Base-by-base conservation (phyloP, 2,329 filamentous ascomycete genomes). In the Clonostachys sp. region DNA sequence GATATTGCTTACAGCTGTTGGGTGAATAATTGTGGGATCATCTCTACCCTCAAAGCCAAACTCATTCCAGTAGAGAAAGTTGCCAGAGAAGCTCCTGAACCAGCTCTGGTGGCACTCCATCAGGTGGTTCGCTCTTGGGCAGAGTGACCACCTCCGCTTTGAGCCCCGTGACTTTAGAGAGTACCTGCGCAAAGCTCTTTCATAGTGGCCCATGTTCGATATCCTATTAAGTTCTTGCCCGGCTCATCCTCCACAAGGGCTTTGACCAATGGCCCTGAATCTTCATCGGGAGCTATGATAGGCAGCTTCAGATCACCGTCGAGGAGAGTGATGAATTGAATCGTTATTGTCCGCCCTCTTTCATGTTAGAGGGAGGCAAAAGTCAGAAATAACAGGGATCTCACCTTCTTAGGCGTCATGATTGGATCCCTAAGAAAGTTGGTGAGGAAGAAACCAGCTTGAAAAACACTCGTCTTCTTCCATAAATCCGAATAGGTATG, bases 261-360 rank as follows among this genome's bases (percentile, higher is more conserved):
- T 16, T 24, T 16, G 24, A 35, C 30, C 12, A 45, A 35, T 30
- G 43, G 30, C 1, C 60, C 60, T 0, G 55, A 47, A 12, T 62
- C 60, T 8, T 62, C 54, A 34, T 61, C 58, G 2, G 52, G 43
- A 2, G 50, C 54, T n/a, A 61, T 54, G 13, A 50, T 52, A 8
- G 57, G 58, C 2, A 60, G 44, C 5, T 57, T 57, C 6, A 48
- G 33, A 5, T 57, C 48, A 5, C 42, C 16, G 4, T 17, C 16
- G 0, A 60, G 6, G 18, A 47, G 5, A 4, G 47, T 45, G 10
- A 48, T 35, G 20, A 61, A 61, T 12, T 54, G 49, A 4, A 55
- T 50, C 6, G 51, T 38, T 38, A 3, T 56, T 59, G 0, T 57
- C 46, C 6, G 38, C 36, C 9, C 44, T 49, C 57, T 60, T 24